Evolutionary conservation across 2,329 filamentous ascomycete genomes (phyloP).

Genomic region (Alternaria postmessia): DNA sequence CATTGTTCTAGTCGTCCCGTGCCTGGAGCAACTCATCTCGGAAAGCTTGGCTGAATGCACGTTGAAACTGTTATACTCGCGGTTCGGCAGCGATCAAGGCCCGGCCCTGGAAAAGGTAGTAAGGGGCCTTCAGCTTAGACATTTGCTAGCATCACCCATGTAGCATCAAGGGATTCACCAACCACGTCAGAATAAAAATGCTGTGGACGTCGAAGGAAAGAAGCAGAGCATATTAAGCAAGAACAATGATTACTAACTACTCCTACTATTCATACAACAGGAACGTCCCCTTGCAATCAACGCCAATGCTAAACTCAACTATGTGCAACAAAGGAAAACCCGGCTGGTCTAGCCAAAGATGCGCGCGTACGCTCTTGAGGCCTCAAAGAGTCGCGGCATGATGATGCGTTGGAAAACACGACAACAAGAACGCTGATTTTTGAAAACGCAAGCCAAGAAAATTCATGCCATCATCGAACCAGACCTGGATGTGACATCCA

Average conservation of each 20-base stretch:
- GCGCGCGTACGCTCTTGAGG: slow-evolving; percentile 13
- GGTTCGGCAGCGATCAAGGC: too few species aligned
- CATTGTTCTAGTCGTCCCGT: not conserved
- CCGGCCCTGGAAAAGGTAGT: too few species aligned
- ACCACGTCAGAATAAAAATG: not conserved
- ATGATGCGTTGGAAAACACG: slow-evolving; percentile 7
- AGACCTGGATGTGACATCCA: not conserved
- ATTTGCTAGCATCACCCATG: not conserved
- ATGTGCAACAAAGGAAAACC: slow-evolving; percentile 31
- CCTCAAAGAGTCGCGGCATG: slow-evolving; percentile 18
- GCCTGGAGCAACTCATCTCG: not conserved
- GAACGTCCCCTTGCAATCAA: not conserved
- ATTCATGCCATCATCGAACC: slow-evolving; percentile 13
- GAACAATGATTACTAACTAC: slow-evolving; percentile 1
- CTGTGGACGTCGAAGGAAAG: not conserved
- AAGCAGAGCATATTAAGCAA: too few species aligned
- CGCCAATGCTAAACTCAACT: slow-evolving; percentile 11
- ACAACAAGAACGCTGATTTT: slow-evolving; percentile 14
- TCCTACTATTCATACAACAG: slow-evolving; percentile 8
- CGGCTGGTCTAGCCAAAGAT: slow-evolving; percentile 33
- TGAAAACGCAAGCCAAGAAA: slow-evolving; percentile 1
- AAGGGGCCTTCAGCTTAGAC: too few species aligned
- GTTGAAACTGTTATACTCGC: too few species aligned
- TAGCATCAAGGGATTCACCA: not conserved
- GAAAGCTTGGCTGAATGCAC: not conserved